Conservation (phyloP, 2,329 filamentous ascomycete species). For the Trichoderma citrinoviride region DNA sequence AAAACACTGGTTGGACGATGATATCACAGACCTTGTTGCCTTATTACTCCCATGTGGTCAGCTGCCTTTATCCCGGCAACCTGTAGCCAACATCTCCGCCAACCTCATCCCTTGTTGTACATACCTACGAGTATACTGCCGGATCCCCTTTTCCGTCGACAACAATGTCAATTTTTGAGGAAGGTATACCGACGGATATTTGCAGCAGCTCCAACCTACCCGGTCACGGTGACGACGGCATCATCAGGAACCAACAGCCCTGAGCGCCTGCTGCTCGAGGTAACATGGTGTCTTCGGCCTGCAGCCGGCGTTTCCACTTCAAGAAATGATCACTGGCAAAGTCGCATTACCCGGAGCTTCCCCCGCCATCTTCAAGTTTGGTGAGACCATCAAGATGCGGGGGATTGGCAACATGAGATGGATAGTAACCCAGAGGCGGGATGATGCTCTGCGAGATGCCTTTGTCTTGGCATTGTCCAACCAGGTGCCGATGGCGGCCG, state of each 20-base stretch:
- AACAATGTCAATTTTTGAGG: background rate
- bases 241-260: conserved; percentile 1
- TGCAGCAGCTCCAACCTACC: background rate
- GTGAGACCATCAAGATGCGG: background rate
- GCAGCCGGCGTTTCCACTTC: conserved; percentile 12
- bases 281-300: conserved; percentile 20
- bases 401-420: background rate
- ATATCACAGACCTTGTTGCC: background rate
- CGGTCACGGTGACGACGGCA: background rate
- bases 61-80: background rate
- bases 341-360: conserved; percentile 15
- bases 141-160: background rate
- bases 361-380: background rate
- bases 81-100: background rate
- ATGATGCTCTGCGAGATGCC: conserved; percentile 2
- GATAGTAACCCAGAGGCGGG: background rate
- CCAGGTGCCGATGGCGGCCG: background rate
- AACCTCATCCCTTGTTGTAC: background rate
- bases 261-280: background rate
- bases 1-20: background rate
- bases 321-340: conserved; percentile 12
- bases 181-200: conserved; percentile 18
- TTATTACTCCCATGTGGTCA: background rate
- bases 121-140: background rate
- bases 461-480: conserved; percentile 4